Base-by-base conservation (phyloP, 768 basidiomycete species). In the Boletus eberwhitei region DNA sequence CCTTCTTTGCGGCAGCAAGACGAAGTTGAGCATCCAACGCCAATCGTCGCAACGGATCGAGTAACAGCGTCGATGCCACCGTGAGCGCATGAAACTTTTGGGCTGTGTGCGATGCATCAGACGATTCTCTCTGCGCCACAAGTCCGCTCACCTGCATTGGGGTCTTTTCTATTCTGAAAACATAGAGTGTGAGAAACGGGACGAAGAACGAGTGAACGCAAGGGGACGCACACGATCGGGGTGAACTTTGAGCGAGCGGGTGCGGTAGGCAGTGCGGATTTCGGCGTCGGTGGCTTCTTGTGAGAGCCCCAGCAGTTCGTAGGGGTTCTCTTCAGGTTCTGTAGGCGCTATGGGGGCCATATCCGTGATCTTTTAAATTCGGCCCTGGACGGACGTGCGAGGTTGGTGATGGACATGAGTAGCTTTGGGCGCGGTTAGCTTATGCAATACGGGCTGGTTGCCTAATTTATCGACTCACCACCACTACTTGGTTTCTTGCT, bases 51-150 rank as follows among this genome's bases (percentile, higher is more conserved):
- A 89, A 71, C 5, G 90, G 90, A 62, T 93, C 91, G 53, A 92
- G 85, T 7, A 93, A 75, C 2, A 91, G 76, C 66, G 91, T 86
- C 62, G 90, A 88, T 0, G 90, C 88, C 55, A 84, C 83, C 52
- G 87, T 92, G 46, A 93, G 80, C 52, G 88, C 88, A 65, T 93
- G 90, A 64, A 93, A 93, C 66, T 90, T 88, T 52, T 84, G 79
- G 2, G 87, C 87, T 83, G 53, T 29, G 31, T 44, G 1, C n/a
- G 22, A 42, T 59, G 38, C 54, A 37, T 21, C 31, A 26, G 12
- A 31, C 48, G n/a, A 32, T 31, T 37, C 8, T 41, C 4, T 32
- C 12, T 17, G 9, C 31, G 16, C 32, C 13, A 34, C 21, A 61
- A 22, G 24, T 26, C 1, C 1, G 1, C 65, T 45, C 32, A 84